Percentiles rank a stretch among this genome's conserved stretches.
Evolutionary conservation across 176 grass and related monocot species (phyloP).

Genomic region (Triticum aestivum): DNA sequence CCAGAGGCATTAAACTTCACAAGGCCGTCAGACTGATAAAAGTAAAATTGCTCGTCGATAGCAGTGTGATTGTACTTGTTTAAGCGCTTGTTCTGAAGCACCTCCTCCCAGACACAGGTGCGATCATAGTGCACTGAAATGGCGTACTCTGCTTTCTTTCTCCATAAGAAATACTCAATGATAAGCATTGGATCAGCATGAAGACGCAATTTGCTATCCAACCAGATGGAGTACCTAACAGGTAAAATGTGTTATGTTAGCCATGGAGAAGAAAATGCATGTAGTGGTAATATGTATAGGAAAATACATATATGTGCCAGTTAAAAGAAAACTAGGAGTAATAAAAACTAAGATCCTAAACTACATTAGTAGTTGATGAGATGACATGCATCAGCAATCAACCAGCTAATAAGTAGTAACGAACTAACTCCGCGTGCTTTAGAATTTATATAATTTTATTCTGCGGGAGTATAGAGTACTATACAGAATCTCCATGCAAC

Average conservation of each 20-base stretch:
- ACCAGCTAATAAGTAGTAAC: neutral
- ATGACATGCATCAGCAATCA: neutral
- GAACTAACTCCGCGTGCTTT: neutral
- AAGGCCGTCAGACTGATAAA: slow-evolving; percentile 88
- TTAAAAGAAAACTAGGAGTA: neutral
- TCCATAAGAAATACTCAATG: slow-evolving; percentile 92
- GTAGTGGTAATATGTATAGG: neutral
- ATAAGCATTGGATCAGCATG: slow-evolving; percentile 85
- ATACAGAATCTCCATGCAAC: slow-evolving; percentile 19
- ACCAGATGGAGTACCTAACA: slow-evolving; percentile 86
- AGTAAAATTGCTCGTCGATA: slow-evolving; percentile 84
- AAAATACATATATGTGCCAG: neutral
- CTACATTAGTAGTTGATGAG: neutral
- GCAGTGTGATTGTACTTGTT: slow-evolving; percentile 87
- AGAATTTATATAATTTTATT: neutral
- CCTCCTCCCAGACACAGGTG: slow-evolving; percentile 88
- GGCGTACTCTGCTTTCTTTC: slow-evolving; percentile 79
- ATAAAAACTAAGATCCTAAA: neutral
- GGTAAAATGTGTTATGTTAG: slow-evolving; percentile 22
- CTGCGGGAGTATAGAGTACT: neutral
- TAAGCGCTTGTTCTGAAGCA: slow-evolving; percentile 85
- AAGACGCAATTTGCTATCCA: slow-evolving; percentile 93
- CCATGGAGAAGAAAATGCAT: slow-evolving; percentile 2
- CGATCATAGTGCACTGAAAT: slow-evolving; percentile 95
- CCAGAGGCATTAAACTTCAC: slow-evolving; percentile 68